Evolutionary conservation across 176 grass and related monocot genomes (phyloP).

Genomic region (Carex scoparia): DNA sequence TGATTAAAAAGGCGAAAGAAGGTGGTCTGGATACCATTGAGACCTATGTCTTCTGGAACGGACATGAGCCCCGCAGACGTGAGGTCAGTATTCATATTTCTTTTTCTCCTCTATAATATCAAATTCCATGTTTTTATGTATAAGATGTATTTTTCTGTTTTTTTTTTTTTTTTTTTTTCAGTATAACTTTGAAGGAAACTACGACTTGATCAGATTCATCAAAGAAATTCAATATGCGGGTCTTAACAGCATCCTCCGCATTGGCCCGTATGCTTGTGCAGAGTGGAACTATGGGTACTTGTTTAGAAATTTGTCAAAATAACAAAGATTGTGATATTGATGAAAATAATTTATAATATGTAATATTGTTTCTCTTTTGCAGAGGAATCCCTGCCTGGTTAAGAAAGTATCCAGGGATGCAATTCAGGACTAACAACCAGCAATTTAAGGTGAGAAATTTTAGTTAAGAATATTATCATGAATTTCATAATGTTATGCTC

Average conservation of each 20-base stretch:
- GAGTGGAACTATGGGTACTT: slow-evolving; percentile 51
- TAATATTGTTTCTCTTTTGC: not conserved
- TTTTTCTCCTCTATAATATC: not conserved
- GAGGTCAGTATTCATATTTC: slow-evolving; percentile 26
- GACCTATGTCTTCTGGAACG: slow-evolving; percentile 65
- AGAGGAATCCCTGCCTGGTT: slow-evolving; percentile 55
- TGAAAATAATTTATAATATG: slow-evolving; percentile 9
- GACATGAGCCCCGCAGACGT: slow-evolving; percentile 38
- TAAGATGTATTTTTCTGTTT: not conserved
- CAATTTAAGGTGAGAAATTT: slow-evolving; percentile 40
- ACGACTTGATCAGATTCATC: slow-evolving; percentile 46
- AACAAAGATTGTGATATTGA: not conserved
- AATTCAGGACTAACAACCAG: slow-evolving; percentile 52
- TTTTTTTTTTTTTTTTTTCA: not conserved
- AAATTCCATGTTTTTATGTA: not conserved
- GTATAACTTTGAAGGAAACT: slow-evolving; percentile 57
- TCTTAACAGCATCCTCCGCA: slow-evolving; percentile 38
- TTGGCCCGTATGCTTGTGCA: slow-evolving; percentile 46
- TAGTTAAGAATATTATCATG: not conserved
- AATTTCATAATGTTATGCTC: not conserved
- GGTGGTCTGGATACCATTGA: slow-evolving; percentile 56
- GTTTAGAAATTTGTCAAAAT: not conserved
- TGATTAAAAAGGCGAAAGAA: slow-evolving; percentile 47
- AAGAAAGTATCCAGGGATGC: slow-evolving; percentile 40
- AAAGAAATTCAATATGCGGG: slow-evolving; percentile 52